Percentiles rank a stretch among this genome's conserved stretches.
These are phyloP conservation scores for Fraxinus baroniana DNA, from an alignment of 305 asterid genomes.

Conservation along the genomic window DNA sequence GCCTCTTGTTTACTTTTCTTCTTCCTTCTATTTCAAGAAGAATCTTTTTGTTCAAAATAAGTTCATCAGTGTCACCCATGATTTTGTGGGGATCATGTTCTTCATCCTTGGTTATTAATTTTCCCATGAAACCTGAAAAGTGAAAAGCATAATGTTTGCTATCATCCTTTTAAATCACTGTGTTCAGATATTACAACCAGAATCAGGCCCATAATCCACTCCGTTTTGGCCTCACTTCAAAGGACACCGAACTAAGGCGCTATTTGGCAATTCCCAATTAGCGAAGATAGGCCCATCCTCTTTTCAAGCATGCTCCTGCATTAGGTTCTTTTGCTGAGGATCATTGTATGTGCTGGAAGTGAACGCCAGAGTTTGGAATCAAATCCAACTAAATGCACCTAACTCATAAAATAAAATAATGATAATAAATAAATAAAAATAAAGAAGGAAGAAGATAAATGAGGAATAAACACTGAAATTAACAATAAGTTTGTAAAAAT, in stretches of 20 bases:
- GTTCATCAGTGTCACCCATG: neutral
- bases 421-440: neutral
- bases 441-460: neutral
- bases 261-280: neutral
- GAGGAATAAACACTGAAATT: neutral
- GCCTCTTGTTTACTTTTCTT: neutral
- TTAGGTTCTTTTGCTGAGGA: neutral
- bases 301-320: neutral
- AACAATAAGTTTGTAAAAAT: neutral
- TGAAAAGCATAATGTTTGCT: neutral
- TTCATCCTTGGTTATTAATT: constrained; percentile 1
- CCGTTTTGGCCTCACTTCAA: neutral
- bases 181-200: constrained; percentile 1
- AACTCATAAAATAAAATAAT: neutral
- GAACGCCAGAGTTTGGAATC: neutral
- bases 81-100: neutral
- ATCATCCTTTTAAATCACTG: neutral
- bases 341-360: neutral
- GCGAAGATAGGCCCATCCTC: neutral
- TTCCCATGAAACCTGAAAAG: neutral
- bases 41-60: neutral
- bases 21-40: constrained; percentile 1
- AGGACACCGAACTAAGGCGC: neutral
- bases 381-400: neutral
- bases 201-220: neutral